Evolutionary conservation across 768 basidiomycete species (phyloP), one percentile per base, ranked within the genome.

Genomic region (Terana coerulea): DNA sequence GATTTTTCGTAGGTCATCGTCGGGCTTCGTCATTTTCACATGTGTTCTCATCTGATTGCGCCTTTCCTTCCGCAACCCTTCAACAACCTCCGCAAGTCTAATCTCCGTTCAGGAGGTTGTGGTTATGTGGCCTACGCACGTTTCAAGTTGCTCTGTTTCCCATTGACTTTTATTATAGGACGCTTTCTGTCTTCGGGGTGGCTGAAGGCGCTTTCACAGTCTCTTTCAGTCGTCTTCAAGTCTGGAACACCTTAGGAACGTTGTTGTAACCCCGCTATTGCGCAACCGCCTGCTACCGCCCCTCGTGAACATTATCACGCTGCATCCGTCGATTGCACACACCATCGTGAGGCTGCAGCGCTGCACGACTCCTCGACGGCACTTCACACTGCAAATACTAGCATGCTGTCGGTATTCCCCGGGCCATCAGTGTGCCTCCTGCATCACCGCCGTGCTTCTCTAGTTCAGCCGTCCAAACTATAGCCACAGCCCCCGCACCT

Each of bases 401-500:
- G 21, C 11, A 11, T 6, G 15, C 39, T 19, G 21, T 40, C 39
- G 39, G 39, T 40, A 21, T 5, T 22, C 21, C 5, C 39, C 39
- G 39, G 25, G 17, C 17, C 39, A 21, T 40, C 39, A 40, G 15
- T 5, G 21, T 10, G 5, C 9, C 39, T 40, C 25, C 19, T 19
- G n/a, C n/a, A n/a, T n/a, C n/a, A n/a, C n/a, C n/a, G n/a, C n/a
- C n/a, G n/a, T n/a, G n/a, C n/a, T n/a, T n/a, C n/a, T n/a, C n/a
- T n/a, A n/a, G n/a, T n/a, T n/a, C n/a, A n/a, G n/a, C n/a, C n/a
- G n/a, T n/a, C n/a, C n/a, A n/a, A n/a, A n/a, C n/a, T n/a, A n/a
- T n/a, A n/a, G n/a, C n/a, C n/a, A n/a, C n/a, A n/a, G n/a, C n/a
- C 19, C 45, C 45, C 45, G 45, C 45, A 46, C 24, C 45, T 15